Percentiles rank a stretch among this genome's conserved stretches.
Conservation (phyloP, 2,329 filamentous ascomycete genomes). For the Colletotrichum echinochloae region DNA sequence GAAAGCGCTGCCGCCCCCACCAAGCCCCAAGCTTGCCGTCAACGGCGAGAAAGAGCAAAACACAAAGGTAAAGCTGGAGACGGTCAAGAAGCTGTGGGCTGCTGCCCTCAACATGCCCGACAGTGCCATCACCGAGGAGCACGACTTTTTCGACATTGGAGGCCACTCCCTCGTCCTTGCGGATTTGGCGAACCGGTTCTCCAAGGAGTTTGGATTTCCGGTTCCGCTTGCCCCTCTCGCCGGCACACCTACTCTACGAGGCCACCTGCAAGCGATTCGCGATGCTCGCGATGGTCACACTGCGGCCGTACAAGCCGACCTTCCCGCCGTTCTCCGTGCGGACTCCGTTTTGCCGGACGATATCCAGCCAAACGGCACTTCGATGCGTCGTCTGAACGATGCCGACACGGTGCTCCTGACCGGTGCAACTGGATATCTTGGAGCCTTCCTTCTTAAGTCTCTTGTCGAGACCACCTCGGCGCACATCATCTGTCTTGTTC, state of each 20-base stretch:
- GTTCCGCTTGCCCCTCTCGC: conserved; percentile 79
- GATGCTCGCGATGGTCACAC: conserved; percentile 78
- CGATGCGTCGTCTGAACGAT: conserved; percentile 70
- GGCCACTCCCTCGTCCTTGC: conserved; percentile 84
- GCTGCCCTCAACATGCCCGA: conserved; percentile 74
- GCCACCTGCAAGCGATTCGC: conserved; percentile 78
- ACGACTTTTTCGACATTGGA: conserved; percentile 85
- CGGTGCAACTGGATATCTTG: conserved; percentile 81
- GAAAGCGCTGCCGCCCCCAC: conserved; percentile 76
- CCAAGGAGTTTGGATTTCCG: conserved; percentile 77
- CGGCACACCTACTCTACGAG: conserved; percentile 77
- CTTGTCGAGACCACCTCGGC: conserved; percentile 77
- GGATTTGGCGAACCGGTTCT: conserved; percentile 77
- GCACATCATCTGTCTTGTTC: conserved; percentile 78
- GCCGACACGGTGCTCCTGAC: conserved; percentile 79
- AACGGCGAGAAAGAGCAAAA: conserved; percentile 61
- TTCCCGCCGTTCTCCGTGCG: conserved; percentile 75
- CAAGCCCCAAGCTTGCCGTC: conserved; percentile 60
- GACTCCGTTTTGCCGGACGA: conserved; percentile 77
- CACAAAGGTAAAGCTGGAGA: conserved; percentile 73
- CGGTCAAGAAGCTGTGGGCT: conserved; percentile 80
- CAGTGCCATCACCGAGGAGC: conserved; percentile 73
- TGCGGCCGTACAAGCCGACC: conserved; percentile 79
- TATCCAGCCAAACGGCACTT: conserved; percentile 68
- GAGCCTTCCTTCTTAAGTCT: conserved; percentile 78